phyloP scores from a whole-genome alignment of 177 flowering plant species.

The Telopea speciosissima region DNA sequence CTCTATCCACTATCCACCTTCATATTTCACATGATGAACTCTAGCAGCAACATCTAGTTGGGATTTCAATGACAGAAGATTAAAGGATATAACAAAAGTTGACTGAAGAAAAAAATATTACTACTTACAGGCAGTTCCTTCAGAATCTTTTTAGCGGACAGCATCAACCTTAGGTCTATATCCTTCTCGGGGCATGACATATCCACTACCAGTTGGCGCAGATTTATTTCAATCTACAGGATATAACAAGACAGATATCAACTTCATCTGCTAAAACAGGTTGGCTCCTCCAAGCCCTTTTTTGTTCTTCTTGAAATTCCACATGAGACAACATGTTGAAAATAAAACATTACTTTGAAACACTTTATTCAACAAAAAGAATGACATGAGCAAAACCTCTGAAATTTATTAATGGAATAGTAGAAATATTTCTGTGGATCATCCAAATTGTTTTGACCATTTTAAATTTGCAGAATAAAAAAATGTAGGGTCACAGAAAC shows the following conservation, averaged over 20 bases:
- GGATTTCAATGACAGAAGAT: too few relatives aligned
- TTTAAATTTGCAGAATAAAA: too few relatives aligned
- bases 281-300: background rate
- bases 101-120: background rate
- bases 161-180: conserved; percentile 51
- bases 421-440: background rate
- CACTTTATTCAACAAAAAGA: too few relatives aligned
- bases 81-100: too few relatives aligned
- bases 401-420: too few relatives aligned
- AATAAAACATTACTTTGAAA: background rate
- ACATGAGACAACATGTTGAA: background rate
- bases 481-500: background rate
- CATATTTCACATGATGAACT: too few relatives aligned
- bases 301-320: background rate
- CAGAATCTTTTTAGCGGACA: conserved; percentile 32
- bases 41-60: too few relatives aligned
- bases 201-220: conserved; percentile 45
- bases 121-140: conserved; percentile 36
- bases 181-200: conserved; percentile 41
- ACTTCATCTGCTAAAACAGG: background rate
- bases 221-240: conserved; percentile 42
- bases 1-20: too few relatives aligned
- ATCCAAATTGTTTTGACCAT: background rate
- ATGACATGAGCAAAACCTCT: too few relatives aligned
- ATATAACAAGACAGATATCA: conserved; percentile 1